Conservation (phyloP, 257 asterid species). For the Oldenlandia corymbosa region DNA sequence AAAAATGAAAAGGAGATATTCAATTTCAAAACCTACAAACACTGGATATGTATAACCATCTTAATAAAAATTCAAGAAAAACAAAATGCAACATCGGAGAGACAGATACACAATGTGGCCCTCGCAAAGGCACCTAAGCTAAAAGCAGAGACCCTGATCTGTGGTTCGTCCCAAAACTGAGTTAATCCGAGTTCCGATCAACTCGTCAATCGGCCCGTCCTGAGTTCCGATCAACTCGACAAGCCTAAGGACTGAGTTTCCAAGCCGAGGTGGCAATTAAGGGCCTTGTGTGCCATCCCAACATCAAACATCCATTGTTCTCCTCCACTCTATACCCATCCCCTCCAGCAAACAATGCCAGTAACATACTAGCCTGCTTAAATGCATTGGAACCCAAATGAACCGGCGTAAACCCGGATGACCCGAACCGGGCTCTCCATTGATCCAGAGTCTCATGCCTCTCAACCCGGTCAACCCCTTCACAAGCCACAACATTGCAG, state of each 20-base stretch:
- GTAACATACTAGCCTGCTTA: slow-evolving; percentile 71
- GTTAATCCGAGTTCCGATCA: not conserved
- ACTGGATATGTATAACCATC: not conserved
- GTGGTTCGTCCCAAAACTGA: slow-evolving; percentile 9
- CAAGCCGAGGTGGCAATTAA: slow-evolving; percentile 86
- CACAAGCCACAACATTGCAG: slow-evolving; percentile 84
- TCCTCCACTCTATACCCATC: slow-evolving; percentile 89
- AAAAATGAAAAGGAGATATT: slow-evolving; percentile 4
- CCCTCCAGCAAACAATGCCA: slow-evolving; percentile 78
- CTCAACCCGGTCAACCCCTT: slow-evolving; percentile 83
- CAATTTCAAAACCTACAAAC: slow-evolving; percentile 1
- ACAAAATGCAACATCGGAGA: not conserved
- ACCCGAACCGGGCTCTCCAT: slow-evolving; percentile 54
- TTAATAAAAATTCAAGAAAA: not conserved
- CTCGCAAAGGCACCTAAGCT: slow-evolving; percentile 5
- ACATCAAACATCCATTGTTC: slow-evolving; percentile 70
- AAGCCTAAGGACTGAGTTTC: slow-evolving; percentile 37
- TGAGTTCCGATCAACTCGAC: not conserved
- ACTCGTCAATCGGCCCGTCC: too few species aligned
- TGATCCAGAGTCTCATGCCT: slow-evolving; percentile 75
- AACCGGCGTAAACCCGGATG: slow-evolving; percentile 58
- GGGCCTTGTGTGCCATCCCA: slow-evolving; percentile 95
- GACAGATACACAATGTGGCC: slow-evolving; percentile 27
- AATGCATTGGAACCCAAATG: slow-evolving; percentile 79
- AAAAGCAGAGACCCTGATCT: slow-evolving; percentile 22